Evolutionary conservation across 345 rosid species (phyloP), one percentile per base, ranked within the genome.

Genomic region (Hibiscus trionum): DNA sequence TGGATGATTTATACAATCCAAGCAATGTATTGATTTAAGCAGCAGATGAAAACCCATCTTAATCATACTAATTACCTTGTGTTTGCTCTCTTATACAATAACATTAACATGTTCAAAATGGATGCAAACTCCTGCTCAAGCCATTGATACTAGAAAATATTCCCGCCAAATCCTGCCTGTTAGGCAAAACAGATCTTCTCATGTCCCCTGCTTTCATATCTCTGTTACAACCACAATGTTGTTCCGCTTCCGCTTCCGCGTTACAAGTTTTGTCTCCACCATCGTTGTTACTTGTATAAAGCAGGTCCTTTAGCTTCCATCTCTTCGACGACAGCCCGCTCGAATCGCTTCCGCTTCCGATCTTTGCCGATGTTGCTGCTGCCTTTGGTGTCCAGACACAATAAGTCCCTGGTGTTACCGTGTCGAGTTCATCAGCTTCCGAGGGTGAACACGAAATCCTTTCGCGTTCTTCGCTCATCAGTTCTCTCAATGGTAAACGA

Each of bases 351-450:
- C 70, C 78, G 4, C 78, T 83, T 74, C 26, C 83, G 77, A 0
- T 70, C 78, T 39, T 63, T 70, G 26, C 46, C 17, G 14, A 7
- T 62, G 7, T 44, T 66, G 5, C 11, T 2, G 69, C 37, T 16
- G 61, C 67, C 46, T 84, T 87, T 0, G 97, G 93, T 24, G 74
- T 79, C 98, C 98, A 93, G 1, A 80, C 88, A 75, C 98, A 93
- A 80, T 88, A 91, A 19, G 70, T 79, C 11, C 81, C 93, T 1
- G 88, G 81, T 6, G 85, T 69, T 27, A 86, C 61, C 4, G 83
- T 79, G 19, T 80, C 83, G 0, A 88, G 73, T 17, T 91, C 97
- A 39, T 84, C 96, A 0, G 87, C 86, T 29, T 85, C 86, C 12
- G 89, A 88, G 29, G 90, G 84, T 0, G 84, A 81, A 15, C 82